Base-by-base conservation (phyloP, 2,329 filamentous ascomycete species). In the Xylaria sp. region DNA sequence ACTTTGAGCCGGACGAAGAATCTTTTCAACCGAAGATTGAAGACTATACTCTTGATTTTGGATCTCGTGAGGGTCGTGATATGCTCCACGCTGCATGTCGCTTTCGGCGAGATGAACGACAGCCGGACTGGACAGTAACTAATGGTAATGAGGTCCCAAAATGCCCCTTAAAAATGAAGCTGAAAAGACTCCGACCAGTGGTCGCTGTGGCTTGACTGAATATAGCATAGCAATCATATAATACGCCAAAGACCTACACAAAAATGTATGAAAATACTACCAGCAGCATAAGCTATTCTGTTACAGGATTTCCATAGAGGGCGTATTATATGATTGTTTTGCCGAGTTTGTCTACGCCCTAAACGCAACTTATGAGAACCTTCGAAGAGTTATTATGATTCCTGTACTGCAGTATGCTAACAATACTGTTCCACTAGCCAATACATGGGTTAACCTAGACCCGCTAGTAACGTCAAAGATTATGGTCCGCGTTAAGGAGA, bases 361-460 rank as follows among this genome's bases (percentile, higher is more conserved):
- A 42, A 5, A 2, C 3, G 5, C 18, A 42, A 42, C 5, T 42
- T 5, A 13, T 5, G 18, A 5, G 13, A 5, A 18, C 18, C 18
- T 18, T 42, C 18, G 13, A n/a, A 18, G 18, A 16, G 40, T 13
- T 18, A 2, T 18, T 42, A 18, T 42, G 6, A 42, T 3, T n/a
- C 3, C 12, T 42, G 18, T 42, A 5, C 12, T 18, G 18, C 5
- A 42, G 12, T 13, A 42, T 3, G 40, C 40, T 42, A 42, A 42
- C 50, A 16, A 27, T 42, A 5, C 29, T 9, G 21, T 10, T 42
- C 16, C 3, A 23, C 40, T 9, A 58, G 54, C n/a, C 10, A 35
- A 58, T 25, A 42, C 35, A 58, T 58, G 54, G 54, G 35, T 58
- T 16, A 58, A 58, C 12, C n/a, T 58, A 25, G 54, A 42, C 21